Percentiles rank a stretch among this genome's conserved stretches.
Conservation (phyloP, 306 rosid genomes). For the Dryas drummondii region DNA sequence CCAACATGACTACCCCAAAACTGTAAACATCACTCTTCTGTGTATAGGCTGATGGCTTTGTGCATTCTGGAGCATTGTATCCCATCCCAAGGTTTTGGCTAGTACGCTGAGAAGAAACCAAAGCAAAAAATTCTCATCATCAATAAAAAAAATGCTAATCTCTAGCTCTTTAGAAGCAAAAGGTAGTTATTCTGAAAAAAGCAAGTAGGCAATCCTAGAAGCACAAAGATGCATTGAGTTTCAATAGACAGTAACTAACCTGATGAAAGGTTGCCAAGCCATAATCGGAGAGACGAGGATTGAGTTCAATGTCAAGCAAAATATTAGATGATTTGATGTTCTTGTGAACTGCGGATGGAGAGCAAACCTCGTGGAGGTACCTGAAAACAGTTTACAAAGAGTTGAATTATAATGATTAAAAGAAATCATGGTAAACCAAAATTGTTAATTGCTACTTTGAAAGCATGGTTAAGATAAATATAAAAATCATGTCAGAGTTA, state of each 20-base stretch:
- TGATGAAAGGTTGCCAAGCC: conserved; percentile 79
- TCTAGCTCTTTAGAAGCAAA: not conserved
- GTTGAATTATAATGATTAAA: not conserved
- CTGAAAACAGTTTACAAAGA: conserved; percentile 34
- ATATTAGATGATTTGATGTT: conserved; percentile 84
- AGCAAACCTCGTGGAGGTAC: conserved; percentile 77
- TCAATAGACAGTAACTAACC: conserved; percentile 35
- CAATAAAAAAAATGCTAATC: not conserved
- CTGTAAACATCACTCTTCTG: conserved; percentile 79
- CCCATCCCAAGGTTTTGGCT: conserved; percentile 72
- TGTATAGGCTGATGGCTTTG: conserved; percentile 57
- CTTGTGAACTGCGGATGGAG: conserved; percentile 77
- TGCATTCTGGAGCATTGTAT: conserved; percentile 92
- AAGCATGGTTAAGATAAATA: too few species aligned
- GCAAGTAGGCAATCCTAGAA: not conserved
- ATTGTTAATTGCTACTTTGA: not conserved
- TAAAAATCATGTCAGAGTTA: too few species aligned
- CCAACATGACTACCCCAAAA: conserved; percentile 91
- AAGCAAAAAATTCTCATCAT: not conserved
- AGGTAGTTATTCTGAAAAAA: not conserved
- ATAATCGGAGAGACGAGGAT: conserved; percentile 76
- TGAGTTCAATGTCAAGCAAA: conserved; percentile 71
- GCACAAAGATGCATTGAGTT: not conserved
- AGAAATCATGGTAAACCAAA: not conserved
- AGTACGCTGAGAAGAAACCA: conserved; percentile 42